Evolutionary conservation across 1,284 basidiomycete species (phyloP), one percentile per base, ranked within the genome.

Genomic region (Tilletia indica): DNA sequence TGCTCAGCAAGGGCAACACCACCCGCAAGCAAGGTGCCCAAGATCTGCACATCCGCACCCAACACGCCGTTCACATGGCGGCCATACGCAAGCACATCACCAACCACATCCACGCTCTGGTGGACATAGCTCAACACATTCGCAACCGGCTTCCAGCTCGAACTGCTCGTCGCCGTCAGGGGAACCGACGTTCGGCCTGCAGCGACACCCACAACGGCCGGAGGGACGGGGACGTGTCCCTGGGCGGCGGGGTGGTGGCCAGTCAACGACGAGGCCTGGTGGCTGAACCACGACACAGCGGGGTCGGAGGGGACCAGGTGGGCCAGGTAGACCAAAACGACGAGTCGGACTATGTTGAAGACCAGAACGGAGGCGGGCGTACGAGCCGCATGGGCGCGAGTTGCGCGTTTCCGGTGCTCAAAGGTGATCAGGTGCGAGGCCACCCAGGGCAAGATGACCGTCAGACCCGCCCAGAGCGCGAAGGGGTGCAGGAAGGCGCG

Each of bases 401-500:
- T 64, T 14, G 61, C 61, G 61, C 61, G 61, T 19, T 25, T 64
- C 9, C 61, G 61, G 61, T 64, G 61, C 61, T 64, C 61, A 64
- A 64, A 64, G 16, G 61, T 64, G 34, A 64, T 64, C 36, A 64
- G 61, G 14, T 64, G 61, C 61, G 61, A 64, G 36, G 61, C 61
- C 36, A 64, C 61, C 61, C 61, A 64, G 61, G 61, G 61, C 61
- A 64, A 16, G 34, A 64, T 34, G 6, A 64, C 61, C 36, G 61
- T 64, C 31, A 64, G 61, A 16, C 34, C 36, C 39, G 72, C 71
- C 80, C 80, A 81, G 54, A 81, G 74, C 8, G 73, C 56, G 9
- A 81, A 70, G 36, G 77, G 77, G 25, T 74, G 73, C 76, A 77
- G 78, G 69, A 79, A 80, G 69, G 66, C 72, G 21, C 76, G 45